Percentiles rank a stretch among this genome's conserved stretches.
These are phyloP conservation scores for Digitaria exilis DNA, from an alignment of 202 grass and related monocot species.

Conservation along the genomic window DNA sequence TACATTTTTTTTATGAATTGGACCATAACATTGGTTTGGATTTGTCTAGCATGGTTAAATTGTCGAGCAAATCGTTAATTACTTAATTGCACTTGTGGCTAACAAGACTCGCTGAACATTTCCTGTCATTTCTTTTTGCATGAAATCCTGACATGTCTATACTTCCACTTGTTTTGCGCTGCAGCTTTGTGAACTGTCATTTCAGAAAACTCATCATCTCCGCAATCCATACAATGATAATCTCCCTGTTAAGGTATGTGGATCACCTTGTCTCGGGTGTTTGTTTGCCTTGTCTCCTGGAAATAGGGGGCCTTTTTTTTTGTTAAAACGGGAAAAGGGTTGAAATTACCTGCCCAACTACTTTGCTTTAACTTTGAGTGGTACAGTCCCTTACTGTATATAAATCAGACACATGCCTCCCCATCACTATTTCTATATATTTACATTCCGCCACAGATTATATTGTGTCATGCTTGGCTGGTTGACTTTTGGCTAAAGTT, in stretches of 20 bases:
- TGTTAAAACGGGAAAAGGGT: conserved; percentile 1
- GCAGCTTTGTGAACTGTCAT: conserved; percentile 98
- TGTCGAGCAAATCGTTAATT: conserved; percentile 18
- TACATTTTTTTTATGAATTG: background rate
- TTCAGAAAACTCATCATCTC: conserved; percentile 97
- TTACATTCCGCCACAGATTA: conserved; percentile 5
- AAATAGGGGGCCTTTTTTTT: background rate
- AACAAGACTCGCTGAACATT: background rate
- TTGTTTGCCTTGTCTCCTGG: background rate
- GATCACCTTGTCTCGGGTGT: conserved; percentile 17
- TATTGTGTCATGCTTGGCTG: background rate
- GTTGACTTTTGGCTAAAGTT: conserved; percentile 11
- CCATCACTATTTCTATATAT: background rate
- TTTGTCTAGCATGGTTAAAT: conserved; percentile 5
- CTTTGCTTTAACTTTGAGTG: conserved; percentile 6
- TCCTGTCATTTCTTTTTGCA: background rate
- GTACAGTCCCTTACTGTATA: background rate
- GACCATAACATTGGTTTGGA: background rate
- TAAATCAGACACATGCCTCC: background rate
- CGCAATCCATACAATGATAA: conserved; percentile 99
- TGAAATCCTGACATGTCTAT: conserved; percentile 9
- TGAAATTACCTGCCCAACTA: background rate
- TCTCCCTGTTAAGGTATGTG: conserved; percentile 91
- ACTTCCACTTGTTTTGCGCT: conserved; percentile 42
- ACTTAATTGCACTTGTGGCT: background rate